These are phyloP conservation scores for Fusarium musae DNA, from an alignment of 2,329 filamentous ascomycete genomes.

Conservation along the genomic window DNA sequence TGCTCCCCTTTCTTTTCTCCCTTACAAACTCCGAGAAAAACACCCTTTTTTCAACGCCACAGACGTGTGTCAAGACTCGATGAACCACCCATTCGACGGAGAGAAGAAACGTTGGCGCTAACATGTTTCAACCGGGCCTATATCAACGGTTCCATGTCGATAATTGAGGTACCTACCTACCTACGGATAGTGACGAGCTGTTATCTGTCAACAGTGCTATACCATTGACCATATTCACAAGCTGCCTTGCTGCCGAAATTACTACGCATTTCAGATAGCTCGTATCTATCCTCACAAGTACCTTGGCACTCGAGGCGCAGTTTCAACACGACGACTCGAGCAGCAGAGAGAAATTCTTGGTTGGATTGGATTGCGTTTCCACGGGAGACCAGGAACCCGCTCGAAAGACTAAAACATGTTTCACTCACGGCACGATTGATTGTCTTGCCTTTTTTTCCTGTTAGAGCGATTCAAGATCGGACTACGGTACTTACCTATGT, in stretches of 20 bases:
- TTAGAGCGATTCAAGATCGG: constrained; percentile 17
- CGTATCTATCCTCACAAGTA: not conserved
- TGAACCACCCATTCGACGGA: not conserved
- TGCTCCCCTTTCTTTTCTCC: constrained; percentile 19
- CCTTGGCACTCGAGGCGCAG: constrained; percentile 9
- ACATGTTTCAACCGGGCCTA: constrained; percentile 10
- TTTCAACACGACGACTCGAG: not conserved
- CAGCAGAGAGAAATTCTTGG: not conserved
- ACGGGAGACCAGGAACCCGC: constrained; percentile 15
- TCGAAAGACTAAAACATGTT: constrained; percentile 21
- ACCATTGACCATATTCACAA: not conserved
- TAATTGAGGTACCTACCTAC: not conserved
- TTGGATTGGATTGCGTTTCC: constrained; percentile 27
- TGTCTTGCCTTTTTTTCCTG: constrained; percentile 14
- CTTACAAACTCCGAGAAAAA: constrained; percentile 7
- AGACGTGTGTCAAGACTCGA: constrained; percentile 21
- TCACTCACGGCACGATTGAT: constrained; percentile 9
- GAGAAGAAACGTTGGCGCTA: constrained; percentile 12
- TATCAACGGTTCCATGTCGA: constrained; percentile 13
- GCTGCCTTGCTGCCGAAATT: constrained; percentile 9
- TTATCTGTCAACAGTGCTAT: not conserved
- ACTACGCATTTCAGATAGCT: not conserved
- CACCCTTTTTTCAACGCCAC: constrained; percentile 30
- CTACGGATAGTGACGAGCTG: not conserved
- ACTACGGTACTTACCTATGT: not conserved